These are phyloP conservation scores for Helicostylum pulchrum DNA, from an alignment of 192 early-diverging fungal species.

Conservation along the genomic window DNA sequence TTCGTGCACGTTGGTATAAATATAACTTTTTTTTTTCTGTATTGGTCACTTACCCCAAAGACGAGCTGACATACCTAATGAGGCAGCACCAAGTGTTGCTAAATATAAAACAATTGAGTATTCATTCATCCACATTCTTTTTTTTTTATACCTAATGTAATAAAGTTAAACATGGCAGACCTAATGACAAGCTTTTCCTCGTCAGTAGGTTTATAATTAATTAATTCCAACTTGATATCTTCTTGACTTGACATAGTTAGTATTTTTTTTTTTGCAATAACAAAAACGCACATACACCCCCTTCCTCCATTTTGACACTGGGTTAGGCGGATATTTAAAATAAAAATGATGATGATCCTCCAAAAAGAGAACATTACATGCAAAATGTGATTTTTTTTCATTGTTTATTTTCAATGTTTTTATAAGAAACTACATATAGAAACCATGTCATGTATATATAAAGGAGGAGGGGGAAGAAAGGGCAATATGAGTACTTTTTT, in stretches of 20 bases:
- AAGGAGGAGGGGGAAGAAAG: not conserved
- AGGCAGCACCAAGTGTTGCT: constrained; percentile 22
- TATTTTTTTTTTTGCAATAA: no score
- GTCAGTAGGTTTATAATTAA: constrained; percentile 8
- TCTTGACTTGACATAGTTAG: not conserved
- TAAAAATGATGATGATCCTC: no score
- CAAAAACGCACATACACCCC: no score
- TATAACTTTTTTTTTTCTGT: not conserved
- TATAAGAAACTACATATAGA: not conserved
- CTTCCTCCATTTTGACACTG: no score
- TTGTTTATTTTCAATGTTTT: constrained; percentile 3
- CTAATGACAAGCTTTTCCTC: constrained; percentile 11
- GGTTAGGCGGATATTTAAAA: no score
- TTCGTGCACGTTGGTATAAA: not conserved
- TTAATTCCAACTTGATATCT: constrained; percentile 8
- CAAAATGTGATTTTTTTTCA: not conserved
- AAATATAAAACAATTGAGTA: not conserved
- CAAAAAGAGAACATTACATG: no score
- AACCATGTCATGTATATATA: not conserved
- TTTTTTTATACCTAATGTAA: constrained; percentile 17
- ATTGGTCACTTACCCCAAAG: constrained; percentile 9
- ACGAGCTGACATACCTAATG: constrained; percentile 16
- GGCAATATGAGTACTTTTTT: not conserved
- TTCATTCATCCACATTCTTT: not conserved
- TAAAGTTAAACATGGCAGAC: constrained; percentile 14